Base-by-base conservation (phyloP, 805 yeast genomes). In the Peterozyma xylosa region DNA sequence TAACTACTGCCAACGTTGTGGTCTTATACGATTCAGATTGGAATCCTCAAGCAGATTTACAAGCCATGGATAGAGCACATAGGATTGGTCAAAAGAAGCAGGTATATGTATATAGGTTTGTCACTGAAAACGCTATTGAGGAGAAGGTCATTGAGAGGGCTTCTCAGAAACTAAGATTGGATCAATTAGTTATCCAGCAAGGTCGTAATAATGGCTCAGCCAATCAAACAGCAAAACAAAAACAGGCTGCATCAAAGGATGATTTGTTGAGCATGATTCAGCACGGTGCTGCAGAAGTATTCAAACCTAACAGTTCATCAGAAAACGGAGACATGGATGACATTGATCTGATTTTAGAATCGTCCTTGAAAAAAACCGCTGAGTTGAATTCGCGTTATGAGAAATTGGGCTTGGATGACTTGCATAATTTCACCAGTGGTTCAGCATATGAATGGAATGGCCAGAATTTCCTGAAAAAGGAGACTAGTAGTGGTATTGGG, bases 401-500 rank as follows among this genome's bases (percentile, higher is more conserved):
- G 3, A 73, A 80, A 39, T 66, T 86, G 40, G 86, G 89, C 39
- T 67, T 86, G 43, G 88, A 81, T 57, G 95, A 87, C 46, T 66
- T 86, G 49, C 93, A 86, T 55, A 82, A 81, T 56, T 85, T 83
- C 57, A 69, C 85, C 29, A 75, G 82, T 45, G 74, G 67, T 43
- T 76, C 82, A 2, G 90, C 87, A 11, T 86, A 86, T 61, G 91
- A 86, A 62, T 86, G 95, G 95, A 82, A 86, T 60, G 95, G 95
- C 39, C 80, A 83, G 50, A 83, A 82, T 55, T 86, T 84, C 66
- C 81, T 82, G 61, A 80, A 80, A 64, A 82, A 82, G 53, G 72
- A 68, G 37, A 61, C 66, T 3, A 62, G 67, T n/a, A 62, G 71
- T 29, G 70, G 72, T 11, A 66, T 73, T 35, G 67, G 76, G 16